A percentile compares a stretch with the other conserved stretches of the same genome.
phyloP scores from a whole-genome alignment of 345 rosid genomes.

The Draba incana region DNA sequence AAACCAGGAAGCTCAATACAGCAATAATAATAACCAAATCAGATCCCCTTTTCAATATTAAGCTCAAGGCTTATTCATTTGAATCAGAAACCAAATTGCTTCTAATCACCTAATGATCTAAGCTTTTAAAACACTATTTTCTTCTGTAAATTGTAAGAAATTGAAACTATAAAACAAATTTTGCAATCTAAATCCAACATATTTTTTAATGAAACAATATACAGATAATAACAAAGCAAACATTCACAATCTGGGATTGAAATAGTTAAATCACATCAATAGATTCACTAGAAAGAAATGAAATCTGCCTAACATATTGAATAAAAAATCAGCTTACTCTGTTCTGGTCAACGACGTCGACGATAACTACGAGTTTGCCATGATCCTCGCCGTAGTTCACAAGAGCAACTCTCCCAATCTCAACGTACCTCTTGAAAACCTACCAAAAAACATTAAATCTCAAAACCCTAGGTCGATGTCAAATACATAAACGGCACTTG shows the following conservation, averaged over 20 bases:
- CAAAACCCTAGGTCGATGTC: not conserved
- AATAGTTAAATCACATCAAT: not conserved
- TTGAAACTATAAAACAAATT: not conserved
- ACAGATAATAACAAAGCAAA: not conserved
- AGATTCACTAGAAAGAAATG: not conserved
- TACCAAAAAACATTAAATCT: slow-evolving; percentile 23
- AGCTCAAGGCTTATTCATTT: not conserved
- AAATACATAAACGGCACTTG: not conserved
- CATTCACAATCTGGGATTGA: not conserved
- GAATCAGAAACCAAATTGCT: not conserved
- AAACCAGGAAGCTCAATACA: not conserved
- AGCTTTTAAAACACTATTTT: too few species aligned
- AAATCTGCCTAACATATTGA: not conserved
- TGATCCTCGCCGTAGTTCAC: slow-evolving; percentile 88
- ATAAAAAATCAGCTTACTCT: slow-evolving; percentile 45
- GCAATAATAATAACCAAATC: not conserved
- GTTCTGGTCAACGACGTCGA: slow-evolving; percentile 90
- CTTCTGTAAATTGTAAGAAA: too few species aligned
- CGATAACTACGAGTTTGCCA: slow-evolving; percentile 88
- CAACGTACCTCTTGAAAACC: slow-evolving; percentile 95
- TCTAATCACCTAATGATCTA: not conserved
- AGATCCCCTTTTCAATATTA: not conserved
- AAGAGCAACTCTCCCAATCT: slow-evolving; percentile 93
- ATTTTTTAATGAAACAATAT: not conserved
- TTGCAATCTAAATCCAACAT: not conserved